A percentile compares a stretch with the other conserved stretches of the same genome.
phyloP scores from a whole-genome alignment of 1,139 yeast genomes.

The Diutina sp. region DNA sequence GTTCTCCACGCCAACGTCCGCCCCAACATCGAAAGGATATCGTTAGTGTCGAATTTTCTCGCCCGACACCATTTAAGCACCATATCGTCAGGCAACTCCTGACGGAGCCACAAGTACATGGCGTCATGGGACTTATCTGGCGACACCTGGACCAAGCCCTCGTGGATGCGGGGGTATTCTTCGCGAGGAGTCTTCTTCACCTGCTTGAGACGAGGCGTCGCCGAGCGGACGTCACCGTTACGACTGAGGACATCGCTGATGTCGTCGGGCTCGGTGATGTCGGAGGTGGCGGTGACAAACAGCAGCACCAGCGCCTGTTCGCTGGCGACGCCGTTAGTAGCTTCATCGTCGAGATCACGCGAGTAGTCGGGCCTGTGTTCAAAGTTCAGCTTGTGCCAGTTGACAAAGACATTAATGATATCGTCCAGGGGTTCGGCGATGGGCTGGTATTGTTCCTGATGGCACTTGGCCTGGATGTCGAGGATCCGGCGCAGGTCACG shows the following conservation, averaged over 20 bases:
- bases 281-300: neutral
- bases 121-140: slow-evolving; percentile 15
- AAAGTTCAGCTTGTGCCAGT: neutral
- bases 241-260: neutral
- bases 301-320: neutral
- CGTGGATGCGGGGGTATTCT: neutral
- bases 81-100: slow-evolving; percentile 57
- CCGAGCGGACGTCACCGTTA: neutral
- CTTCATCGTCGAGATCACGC: neutral
- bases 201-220: neutral
- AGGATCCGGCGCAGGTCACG: neutral
- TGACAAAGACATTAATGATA: neutral
- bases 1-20: slow-evolving; percentile 60
- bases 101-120: slow-evolving; percentile 45
- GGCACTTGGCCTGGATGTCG: slow-evolving; percentile 1
- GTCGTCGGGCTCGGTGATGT: neutral
- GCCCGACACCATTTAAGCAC: slow-evolving; percentile 34
- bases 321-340: neutral
- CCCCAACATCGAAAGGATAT: slow-evolving; percentile 53
- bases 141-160: neutral
- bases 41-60: slow-evolving; percentile 57
- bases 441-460: neutral
- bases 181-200: neutral
- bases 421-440: neutral
- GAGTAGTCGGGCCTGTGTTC: neutral